A percentile compares a stretch with the other conserved stretches of the same genome.
Evolutionary conservation across 2,329 filamentous ascomycete genomes (phyloP).

Genomic region (Tolypocladium album): DNA sequence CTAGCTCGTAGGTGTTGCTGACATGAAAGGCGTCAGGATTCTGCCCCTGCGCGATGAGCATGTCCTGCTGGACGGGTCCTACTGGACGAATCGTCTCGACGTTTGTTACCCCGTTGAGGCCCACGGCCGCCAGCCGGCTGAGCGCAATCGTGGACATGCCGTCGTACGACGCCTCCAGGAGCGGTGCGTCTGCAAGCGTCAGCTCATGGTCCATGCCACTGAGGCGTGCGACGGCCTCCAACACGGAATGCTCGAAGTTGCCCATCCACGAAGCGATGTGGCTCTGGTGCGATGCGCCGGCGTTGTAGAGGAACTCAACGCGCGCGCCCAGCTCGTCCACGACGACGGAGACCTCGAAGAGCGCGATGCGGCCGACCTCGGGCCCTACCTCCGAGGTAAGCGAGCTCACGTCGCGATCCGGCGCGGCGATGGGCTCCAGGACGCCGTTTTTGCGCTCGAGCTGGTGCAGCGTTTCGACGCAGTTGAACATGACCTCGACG

Average conservation of each 20-base stretch:
- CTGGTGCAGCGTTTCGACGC: conserved; percentile 38
- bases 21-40: conserved; percentile 30
- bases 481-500: conserved; percentile 49
- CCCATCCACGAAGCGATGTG: conserved; percentile 35
- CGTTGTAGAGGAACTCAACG: conserved; percentile 34
- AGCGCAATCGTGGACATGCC: conserved; percentile 32
- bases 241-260: conserved; percentile 33
- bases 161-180: conserved; percentile 35
- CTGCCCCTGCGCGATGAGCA: conserved; percentile 34
- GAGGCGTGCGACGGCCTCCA: conserved; percentile 31
- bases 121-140: conserved; percentile 27
- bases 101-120: conserved; percentile 29
- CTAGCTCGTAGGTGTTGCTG: conserved; percentile 37
- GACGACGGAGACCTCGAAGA: conserved; percentile 40
- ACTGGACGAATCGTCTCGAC: conserved; percentile 39
- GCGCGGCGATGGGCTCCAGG: conserved; percentile 33
- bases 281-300: conserved; percentile 27
- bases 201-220: conserved; percentile 32
- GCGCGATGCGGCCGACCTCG: conserved; percentile 34
- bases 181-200: conserved; percentile 38
- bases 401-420: conserved; percentile 26
- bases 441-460: conserved; percentile 36
- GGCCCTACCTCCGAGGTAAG: conserved; percentile 32
- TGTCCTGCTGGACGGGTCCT: conserved; percentile 36
- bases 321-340: conserved; percentile 32